Evolutionary conservation across 257 asterid genomes (phyloP).

Genomic region (Solanum virginianum): DNA sequence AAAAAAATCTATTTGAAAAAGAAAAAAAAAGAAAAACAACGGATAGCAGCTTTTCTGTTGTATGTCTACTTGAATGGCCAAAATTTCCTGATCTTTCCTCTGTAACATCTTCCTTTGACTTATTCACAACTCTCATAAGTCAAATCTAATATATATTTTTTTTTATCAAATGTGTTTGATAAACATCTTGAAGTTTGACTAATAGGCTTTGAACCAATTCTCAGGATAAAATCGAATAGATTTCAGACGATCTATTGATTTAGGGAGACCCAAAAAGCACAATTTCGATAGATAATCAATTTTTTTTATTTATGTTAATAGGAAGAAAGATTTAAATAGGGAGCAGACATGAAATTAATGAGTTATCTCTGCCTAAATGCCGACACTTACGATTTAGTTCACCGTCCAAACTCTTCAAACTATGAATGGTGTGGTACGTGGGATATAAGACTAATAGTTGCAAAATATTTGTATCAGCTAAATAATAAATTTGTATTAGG

Average conservation of each 20-base stretch:
- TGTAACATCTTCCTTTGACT: neutral
- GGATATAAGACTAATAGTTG: neutral
- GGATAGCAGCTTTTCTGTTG: too few relatives aligned
- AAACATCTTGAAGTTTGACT: too few relatives aligned
- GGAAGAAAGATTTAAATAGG: neutral
- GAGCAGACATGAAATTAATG: neutral
- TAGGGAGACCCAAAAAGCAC: neutral
- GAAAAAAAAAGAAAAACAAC: too few relatives aligned
- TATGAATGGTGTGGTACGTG: neutral
- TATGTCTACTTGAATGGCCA: too few relatives aligned
- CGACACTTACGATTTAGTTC: neutral
- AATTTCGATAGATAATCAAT: neutral
- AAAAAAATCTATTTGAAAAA: too few relatives aligned
- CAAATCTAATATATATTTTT: too few relatives aligned
- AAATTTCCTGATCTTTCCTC: too few relatives aligned
- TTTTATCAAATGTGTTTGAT: too few relatives aligned
- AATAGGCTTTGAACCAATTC: neutral
- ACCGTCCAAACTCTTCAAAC: neutral
- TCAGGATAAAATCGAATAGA: neutral
- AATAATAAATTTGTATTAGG: neutral
- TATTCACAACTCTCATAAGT: too few relatives aligned
- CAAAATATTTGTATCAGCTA: too few relatives aligned
- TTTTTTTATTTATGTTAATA: neutral
- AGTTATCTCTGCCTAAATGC: neutral
- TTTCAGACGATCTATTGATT: neutral